phyloP scores from a whole-genome alignment of 1,284 basidiomycete species.

The Apiotrichum sp. region DNA sequence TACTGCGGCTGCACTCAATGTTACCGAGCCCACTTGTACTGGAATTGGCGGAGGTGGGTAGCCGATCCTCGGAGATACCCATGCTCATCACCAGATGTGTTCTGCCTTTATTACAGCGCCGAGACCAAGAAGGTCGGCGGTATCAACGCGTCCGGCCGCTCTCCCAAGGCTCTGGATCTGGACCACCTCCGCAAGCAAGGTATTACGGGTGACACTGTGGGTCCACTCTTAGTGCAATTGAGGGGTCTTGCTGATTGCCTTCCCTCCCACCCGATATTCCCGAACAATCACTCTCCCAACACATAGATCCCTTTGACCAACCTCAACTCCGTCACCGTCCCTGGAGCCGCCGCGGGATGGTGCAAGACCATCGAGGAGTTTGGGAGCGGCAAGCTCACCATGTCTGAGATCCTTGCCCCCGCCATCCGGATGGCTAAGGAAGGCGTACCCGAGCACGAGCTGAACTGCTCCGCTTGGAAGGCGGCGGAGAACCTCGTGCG shows the following conservation, averaged over 20 bases:
- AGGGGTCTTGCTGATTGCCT: neutral
- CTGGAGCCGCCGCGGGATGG: slow-evolving; percentile 90
- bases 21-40: slow-evolving; percentile 58
- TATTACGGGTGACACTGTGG: slow-evolving; percentile 53
- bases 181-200: slow-evolving; percentile 68
- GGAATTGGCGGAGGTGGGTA: slow-evolving; percentile 50
- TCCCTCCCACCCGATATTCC: neutral
- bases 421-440: slow-evolving; percentile 79
- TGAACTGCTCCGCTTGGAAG: slow-evolving; percentile 65
- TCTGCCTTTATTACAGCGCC: slow-evolving; percentile 86
- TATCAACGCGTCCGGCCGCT: slow-evolving; percentile 59
- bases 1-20: slow-evolving; percentile 80
- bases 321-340: slow-evolving; percentile 85
- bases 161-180: slow-evolving; percentile 71
- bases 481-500: slow-evolving; percentile 67
- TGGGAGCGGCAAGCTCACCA: slow-evolving; percentile 71
- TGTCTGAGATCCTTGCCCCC: slow-evolving; percentile 79
- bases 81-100: slow-evolving; percentile 57
- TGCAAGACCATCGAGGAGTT: slow-evolving; percentile 76
- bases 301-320: slow-evolving; percentile 61
- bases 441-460: slow-evolving; percentile 61
- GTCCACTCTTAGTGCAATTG: slow-evolving; percentile 1
- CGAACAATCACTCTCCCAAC: neutral
- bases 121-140: slow-evolving; percentile 64
- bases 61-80: too few relatives aligned